These are phyloP conservation scores for Zea mays DNA, from an alignment of 176 grass and related monocot species.

Conservation along the genomic window DNA sequence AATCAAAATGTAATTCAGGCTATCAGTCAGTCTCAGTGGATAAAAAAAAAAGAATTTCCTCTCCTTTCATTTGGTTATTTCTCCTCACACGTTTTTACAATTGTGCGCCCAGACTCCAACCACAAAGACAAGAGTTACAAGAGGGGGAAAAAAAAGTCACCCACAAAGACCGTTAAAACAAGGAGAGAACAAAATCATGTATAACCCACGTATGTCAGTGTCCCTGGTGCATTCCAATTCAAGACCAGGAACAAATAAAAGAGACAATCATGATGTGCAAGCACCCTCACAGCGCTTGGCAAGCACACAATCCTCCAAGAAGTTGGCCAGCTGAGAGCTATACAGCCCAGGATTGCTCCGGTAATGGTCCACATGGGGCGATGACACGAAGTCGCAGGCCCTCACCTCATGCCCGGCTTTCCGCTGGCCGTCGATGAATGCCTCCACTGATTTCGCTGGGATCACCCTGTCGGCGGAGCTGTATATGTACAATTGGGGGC, in stretches of 20 bases:
- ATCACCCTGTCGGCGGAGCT: conserved; percentile 84
- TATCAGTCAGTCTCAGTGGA: background rate
- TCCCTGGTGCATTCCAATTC: conserved; percentile 28
- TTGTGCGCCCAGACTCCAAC: conserved; percentile 28
- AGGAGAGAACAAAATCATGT: background rate
- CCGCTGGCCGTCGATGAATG: conserved; percentile 64
- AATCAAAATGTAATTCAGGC: background rate
- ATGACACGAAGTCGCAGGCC: conserved; percentile 72
- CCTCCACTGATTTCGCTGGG: conserved; percentile 78
- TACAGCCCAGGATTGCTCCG: conserved; percentile 75
- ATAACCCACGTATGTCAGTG: conserved; percentile 28
- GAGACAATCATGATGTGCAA: background rate
- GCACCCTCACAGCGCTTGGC: background rate
- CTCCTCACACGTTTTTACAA: conserved; percentile 31
- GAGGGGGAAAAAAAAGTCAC: background rate
- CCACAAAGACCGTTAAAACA: background rate
- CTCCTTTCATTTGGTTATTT: conserved; percentile 5
- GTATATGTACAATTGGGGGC: conserved; percentile 85
- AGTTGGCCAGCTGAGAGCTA: conserved; percentile 57
- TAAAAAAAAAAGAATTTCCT: background rate
- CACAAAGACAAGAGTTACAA: background rate
- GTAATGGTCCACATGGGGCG: conserved; percentile 85
- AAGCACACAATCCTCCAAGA: conserved; percentile 71
- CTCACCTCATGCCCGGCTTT: conserved; percentile 58
- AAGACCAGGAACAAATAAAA: conserved; percentile 37